Base-by-base conservation (phyloP, 192 early-diverging fungal genomes). In the Piromyces finnis region DNA sequence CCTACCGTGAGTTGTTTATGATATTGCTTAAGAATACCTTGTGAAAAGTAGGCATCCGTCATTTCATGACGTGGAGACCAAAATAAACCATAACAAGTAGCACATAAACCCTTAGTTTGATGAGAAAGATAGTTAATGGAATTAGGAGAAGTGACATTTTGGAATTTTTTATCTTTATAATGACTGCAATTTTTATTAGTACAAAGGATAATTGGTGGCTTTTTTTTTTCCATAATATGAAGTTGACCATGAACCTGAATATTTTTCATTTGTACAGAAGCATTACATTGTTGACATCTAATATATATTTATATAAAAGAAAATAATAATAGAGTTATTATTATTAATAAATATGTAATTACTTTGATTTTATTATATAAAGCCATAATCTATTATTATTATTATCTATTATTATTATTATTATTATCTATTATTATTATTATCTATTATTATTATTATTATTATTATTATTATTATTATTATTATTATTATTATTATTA, bases 1-100 rank as follows among this genome's bases (percentile, higher is more conserved):
- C 96, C 96, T 2, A 79, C 81, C 12, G 93, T 94, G 59, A 97
- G 81, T 81, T 98, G 96, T 16, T 84, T 39, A 84, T 95, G 93
- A 83, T 94, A 89, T 51, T 87, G 85, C 84, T 94, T 94, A 51
- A 89, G 84, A 84, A 94, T 85, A 27, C 85, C 87, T 22, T 93
- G 94, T 5, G 51, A 68, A n/a, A 68, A 68, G 9, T n/a, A 68
- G 22, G 51, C 2, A 68, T 68, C 51, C 3, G 51, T 68, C 51
- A 68, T 68, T 78, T 97, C 96, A 77, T 92, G 90, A 22, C 89
- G 85, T 28, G 93, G 86, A 5, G 89, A 84, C 89, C 93, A 97
- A 78, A 93, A 94, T 0, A 94, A 94, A 4, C 90, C 91, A 87
- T 93, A 96, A 81, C 96, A 97, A 29, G 85, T 82, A 30, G 86